phyloP scores from a whole-genome alignment of 2,329 filamentous ascomycete genomes.

The Colletotrichum endophyticum region DNA sequence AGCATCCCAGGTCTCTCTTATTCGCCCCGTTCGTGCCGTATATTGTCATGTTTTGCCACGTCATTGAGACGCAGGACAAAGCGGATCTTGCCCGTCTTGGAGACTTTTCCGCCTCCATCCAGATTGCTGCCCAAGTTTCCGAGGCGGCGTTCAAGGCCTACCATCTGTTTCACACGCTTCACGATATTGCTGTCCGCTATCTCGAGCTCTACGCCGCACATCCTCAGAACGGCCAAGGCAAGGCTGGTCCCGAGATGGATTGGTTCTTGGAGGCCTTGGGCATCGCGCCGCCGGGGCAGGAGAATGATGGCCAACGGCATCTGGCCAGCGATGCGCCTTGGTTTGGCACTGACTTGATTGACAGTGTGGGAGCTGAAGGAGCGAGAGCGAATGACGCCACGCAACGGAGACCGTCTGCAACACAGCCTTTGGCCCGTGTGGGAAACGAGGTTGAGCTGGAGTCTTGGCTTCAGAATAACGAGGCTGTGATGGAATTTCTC shows the following conservation, averaged over 20 bases:
- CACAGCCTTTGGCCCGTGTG: constrained; percentile 35
- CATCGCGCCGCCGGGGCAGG: constrained; percentile 29
- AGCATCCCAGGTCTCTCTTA: constrained; percentile 41
- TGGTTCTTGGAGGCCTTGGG: constrained; percentile 58
- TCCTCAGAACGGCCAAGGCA: constrained; percentile 32
- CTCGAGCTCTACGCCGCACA: constrained; percentile 53
- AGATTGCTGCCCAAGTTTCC: constrained; percentile 47
- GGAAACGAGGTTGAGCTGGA: constrained; percentile 38
- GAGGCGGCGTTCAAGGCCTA: constrained; percentile 59
- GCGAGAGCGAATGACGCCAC: background rate
- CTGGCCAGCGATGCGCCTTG: background rate
- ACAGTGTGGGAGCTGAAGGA: accelerated
- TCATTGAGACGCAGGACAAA: constrained; percentile 48
- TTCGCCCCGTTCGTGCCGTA: constrained; percentile 60
- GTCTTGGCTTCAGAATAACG: constrained; percentile 42
- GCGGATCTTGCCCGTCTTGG: constrained; percentile 51
- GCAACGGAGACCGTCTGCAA: background rate
- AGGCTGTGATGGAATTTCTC: constrained; percentile 40
- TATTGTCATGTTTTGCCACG: constrained; percentile 56
- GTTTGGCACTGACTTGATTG: background rate
- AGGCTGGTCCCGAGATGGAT: constrained; percentile 47
- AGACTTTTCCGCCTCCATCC: constrained; percentile 56
- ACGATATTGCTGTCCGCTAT: constrained; percentile 62
- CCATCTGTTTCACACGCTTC: constrained; percentile 62
- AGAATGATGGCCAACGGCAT: background rate